Base-by-base conservation (phyloP, 1,284 basidiomycete genomes). In the Tilletia setariae region DNA sequence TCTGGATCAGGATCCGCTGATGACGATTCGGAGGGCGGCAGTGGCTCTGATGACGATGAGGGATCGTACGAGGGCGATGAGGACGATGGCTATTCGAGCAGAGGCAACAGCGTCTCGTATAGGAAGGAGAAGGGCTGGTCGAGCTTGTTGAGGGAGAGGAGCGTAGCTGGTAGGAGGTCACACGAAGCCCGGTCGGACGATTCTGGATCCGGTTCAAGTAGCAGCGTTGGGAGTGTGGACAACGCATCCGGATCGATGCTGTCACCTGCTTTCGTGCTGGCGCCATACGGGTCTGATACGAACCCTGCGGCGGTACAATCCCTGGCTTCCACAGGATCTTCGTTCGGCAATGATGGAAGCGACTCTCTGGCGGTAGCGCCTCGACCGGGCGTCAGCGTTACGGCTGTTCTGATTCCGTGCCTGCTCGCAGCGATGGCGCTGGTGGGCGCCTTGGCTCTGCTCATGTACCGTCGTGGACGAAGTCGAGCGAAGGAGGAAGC, bases 401-500 rank as follows among this genome's bases (percentile, higher is more conserved):
- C 51, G 51, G 51, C 51, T 28, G 21, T 53, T 2, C 13, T 53
- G 21, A 53, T 53, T 9, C 51, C 51, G 23, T 15, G 21, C 13
- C 51, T 53, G 13, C 51, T 53, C 21, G 21, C 51, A 3, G 51
- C 23, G 13, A 21, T 53, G 51, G 51, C 51, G 28, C 51, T 53
- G n/a, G 51, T 53, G 21, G 51, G 51, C 13, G 21, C 23, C 28
- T 28, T 53, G 8, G 51, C 51, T 21, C 21, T 53, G n/a, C 51
- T 53, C 51, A 53, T 53, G 51, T 53, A 53, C 21, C 51, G 51
- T 9, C 51, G 51, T 15, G 51, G 51, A 13, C 51, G 51, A 2
- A 53, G 15, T 13, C 51, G 51, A 13, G 51, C 51, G 7, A 53
- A 28, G 23, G 51, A 53, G 1, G 51, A 53, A 9, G 51, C 51